Base-by-base conservation (phyloP, 176 grass and related monocot genomes). In the Dendrocalamus sinicus region DNA sequence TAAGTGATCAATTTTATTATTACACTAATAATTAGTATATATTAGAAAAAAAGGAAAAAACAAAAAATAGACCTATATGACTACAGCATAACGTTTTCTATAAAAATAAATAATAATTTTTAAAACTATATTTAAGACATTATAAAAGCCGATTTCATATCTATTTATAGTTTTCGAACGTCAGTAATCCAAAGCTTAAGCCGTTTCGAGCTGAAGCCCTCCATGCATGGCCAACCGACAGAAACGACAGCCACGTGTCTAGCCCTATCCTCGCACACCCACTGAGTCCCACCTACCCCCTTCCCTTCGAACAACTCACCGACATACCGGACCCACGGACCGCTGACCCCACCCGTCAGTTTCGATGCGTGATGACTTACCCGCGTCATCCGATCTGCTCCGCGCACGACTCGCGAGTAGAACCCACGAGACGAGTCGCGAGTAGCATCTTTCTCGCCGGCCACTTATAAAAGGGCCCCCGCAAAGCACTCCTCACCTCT, bases 311-410 rank as follows among this genome's bases (percentile, higher is more conserved):
- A 3, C 0, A 13, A 0, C 28, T n/a, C 63, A 81, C 47, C 19
- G 46, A 68, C 26, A 9, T 0, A 0, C 0, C 0, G 76, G 76
- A 0, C 50, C 87, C 26, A 22, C 4, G 0, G 0, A 0, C 0
- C 0, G 0, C 0, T 1, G 76, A 60, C 1, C 87, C 76, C 13
- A 50, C 5, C 0, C 6, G 0, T 58, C 87, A 89, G 75, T 0
- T 6, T 2, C 5, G 0, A 4, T 4, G 2, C 0, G n/a, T 6
- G 48, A 17, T 72, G 7, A 24, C 73, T 6, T n/a, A 12, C 20
- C 70, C 52, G 14, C 72, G 86, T 73, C 86, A 61, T 88, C 80
- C 44, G 12, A 77, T 67, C 48, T 7, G 44, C 52, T 17, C 0
- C 14, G 16, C 17, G n/a, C 70, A 8, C 11, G 9, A n/a, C 69